phyloP scores from a whole-genome alignment of 768 basidiomycete genomes.

The Tephrocybe sp. region DNA sequence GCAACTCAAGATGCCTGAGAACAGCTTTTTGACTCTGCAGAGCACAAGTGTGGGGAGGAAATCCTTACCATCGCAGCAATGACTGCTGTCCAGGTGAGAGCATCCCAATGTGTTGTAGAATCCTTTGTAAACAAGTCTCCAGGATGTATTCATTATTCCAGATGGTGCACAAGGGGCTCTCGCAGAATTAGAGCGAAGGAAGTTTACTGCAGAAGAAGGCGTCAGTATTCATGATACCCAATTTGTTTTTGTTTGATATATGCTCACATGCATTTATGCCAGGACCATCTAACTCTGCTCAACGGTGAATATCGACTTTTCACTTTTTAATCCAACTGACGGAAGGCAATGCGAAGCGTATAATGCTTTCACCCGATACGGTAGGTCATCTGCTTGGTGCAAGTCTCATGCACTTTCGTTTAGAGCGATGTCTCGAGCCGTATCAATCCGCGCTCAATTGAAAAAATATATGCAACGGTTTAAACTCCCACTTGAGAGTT shows the following conservation, averaged over 20 bases:
- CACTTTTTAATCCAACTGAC: neutral
- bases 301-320: conserved; percentile 57
- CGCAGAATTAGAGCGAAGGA: conserved; percentile 89
- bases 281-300: conserved; percentile 94
- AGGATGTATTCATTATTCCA: conserved; percentile 91
- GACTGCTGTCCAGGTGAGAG: conserved; percentile 78
- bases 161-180: conserved; percentile 83
- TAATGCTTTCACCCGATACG: conserved; percentile 86
- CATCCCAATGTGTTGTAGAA: neutral
- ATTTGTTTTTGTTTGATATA: neutral
- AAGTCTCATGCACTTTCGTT: conserved; percentile 91
- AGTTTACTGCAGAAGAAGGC: conserved; percentile 98
- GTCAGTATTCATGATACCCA: conserved; percentile 38
- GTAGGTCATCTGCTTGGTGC: conserved; percentile 89
- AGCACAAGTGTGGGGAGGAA: conserved; percentile 90
- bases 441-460: conserved; percentile 93
- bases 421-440: conserved; percentile 88
- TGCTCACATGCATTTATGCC: conserved; percentile 9
- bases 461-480: conserved; percentile 95
- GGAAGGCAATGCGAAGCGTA: conserved; percentile 53
- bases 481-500: conserved; percentile 76
- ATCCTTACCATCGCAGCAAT: conserved; percentile 95
- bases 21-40: conserved; percentile 84
- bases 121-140: neutral
- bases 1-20: neutral